Evolutionary conservation across 2,329 filamentous ascomycete genomes (phyloP).

Genomic region (Cercospora zeae-maydis): DNA sequence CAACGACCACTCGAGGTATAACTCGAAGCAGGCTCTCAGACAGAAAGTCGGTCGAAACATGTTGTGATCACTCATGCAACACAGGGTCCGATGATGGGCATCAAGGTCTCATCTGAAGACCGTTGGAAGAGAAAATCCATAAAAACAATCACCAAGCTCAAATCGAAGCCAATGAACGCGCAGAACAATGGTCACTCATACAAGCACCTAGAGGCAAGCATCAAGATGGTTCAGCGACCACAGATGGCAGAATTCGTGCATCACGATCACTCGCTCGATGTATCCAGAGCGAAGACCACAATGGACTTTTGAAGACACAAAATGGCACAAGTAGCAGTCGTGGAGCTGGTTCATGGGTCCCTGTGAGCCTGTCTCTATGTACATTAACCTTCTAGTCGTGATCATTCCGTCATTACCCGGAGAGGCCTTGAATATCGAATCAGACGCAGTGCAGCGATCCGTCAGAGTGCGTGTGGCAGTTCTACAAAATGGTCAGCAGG

Average conservation of each 20-base stretch:
- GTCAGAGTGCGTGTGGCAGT: conserved; percentile 31
- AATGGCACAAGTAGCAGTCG: background rate
- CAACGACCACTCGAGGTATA: background rate
- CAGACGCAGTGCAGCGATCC: conserved; percentile 27
- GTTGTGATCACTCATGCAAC: background rate
- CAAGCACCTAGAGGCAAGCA: background rate
- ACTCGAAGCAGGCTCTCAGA: background rate
- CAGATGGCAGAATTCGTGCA: background rate
- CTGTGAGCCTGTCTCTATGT: background rate
- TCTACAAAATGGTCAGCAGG: conserved; percentile 1
- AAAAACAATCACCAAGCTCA: no score
- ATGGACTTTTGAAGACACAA: no score
- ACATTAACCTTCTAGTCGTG: conserved; percentile 7
- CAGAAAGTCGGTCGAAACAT: no score
- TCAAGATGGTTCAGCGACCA: background rate
- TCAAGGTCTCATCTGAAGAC: no score
- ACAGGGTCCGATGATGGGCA: no score
- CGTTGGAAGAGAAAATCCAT: no score
- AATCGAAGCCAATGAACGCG: no score
- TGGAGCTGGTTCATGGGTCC: background rate
- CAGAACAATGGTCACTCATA: background rate
- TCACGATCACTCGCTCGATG: background rate
- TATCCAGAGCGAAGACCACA: background rate
- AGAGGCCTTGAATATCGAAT: background rate
- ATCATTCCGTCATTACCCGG: conserved; percentile 5